Conservation (phyloP, 768 basidiomycete species). For the Phallus indusiatus region DNA sequence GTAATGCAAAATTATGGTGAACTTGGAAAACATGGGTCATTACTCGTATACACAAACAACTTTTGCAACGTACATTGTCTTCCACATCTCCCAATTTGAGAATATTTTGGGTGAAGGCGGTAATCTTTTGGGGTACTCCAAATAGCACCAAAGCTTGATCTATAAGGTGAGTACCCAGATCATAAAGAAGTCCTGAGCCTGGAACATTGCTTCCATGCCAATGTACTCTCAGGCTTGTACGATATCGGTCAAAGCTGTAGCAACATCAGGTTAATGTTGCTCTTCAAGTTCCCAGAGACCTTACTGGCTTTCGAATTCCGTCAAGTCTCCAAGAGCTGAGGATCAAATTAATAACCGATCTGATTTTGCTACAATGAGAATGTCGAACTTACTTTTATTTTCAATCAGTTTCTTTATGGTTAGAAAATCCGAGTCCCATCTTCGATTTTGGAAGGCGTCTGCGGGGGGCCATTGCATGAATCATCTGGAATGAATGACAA, state of each 20-base stretch:
- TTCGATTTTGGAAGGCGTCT: constrained; percentile 60
- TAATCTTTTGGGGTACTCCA: constrained; percentile 59
- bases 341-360: constrained; percentile 20
- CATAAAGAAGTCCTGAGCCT: constrained; percentile 59
- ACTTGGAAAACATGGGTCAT: constrained; percentile 23
- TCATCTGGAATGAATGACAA: not conserved
- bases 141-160: constrained; percentile 72
- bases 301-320: constrained; percentile 71
- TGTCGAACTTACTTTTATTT: constrained; percentile 9
- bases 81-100: constrained; percentile 63
- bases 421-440: constrained; percentile 74
- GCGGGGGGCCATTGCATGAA: not conserved
- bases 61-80: constrained; percentile 40
- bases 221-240: constrained; percentile 49
- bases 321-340: constrained; percentile 41
- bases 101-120: constrained; percentile 61
- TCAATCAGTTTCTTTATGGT: constrained; percentile 50
- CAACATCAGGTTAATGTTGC: not conserved
- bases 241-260: constrained; percentile 65
- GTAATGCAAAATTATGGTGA: constrained; percentile 44
- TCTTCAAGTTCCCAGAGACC: constrained; percentile 14
- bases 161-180: constrained; percentile 73
- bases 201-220: constrained; percentile 72
- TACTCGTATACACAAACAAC: not conserved
- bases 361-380: constrained; percentile 17